Evolutionary conservation across 2,329 filamentous ascomycete genomes (phyloP).

Genomic region (Diaporthe helianthi): DNA sequence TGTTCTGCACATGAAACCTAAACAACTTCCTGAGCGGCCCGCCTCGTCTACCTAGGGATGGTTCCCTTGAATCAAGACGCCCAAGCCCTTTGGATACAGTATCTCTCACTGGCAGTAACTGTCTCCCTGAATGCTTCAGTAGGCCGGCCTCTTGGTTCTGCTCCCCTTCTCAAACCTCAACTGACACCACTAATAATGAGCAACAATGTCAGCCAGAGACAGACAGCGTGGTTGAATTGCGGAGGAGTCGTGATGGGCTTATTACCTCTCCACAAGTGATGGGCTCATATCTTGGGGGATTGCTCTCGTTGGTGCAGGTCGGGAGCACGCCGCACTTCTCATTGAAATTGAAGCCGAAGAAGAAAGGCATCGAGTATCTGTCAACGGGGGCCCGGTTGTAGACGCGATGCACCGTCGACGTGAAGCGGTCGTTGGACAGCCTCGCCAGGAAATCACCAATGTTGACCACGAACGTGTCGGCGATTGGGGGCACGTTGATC

Average conservation of each 20-base stretch:
- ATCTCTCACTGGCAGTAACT: neutral
- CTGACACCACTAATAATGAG: slow-evolving; percentile 40
- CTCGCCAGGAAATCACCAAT: slow-evolving; percentile 60
- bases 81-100: neutral
- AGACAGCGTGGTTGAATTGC: neutral
- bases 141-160: slow-evolving; percentile 7
- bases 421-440: slow-evolving; percentile 58
- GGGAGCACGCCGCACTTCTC: slow-evolving; percentile 56
- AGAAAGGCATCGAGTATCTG: slow-evolving; percentile 62
- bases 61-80: neutral
- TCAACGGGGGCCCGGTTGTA: slow-evolving; percentile 50
- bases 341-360: slow-evolving; percentile 62
- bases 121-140: neutral
- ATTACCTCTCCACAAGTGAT: slow-evolving; percentile 56
- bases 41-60: neutral
- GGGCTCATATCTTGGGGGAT: slow-evolving; percentile 57
- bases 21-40: neutral
- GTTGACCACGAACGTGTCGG: slow-evolving; percentile 57
- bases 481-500: slow-evolving; percentile 51
- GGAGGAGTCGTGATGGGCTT: slow-evolving; percentile 42
- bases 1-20: slow-evolving; percentile 23
- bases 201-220: neutral
- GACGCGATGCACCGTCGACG: slow-evolving; percentile 57
- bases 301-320: slow-evolving; percentile 52
- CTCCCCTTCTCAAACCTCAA: slow-evolving; percentile 42